phyloP scores from a whole-genome alignment of 176 grass and related monocot species.

The Ampelocalamus luodianensis region DNA sequence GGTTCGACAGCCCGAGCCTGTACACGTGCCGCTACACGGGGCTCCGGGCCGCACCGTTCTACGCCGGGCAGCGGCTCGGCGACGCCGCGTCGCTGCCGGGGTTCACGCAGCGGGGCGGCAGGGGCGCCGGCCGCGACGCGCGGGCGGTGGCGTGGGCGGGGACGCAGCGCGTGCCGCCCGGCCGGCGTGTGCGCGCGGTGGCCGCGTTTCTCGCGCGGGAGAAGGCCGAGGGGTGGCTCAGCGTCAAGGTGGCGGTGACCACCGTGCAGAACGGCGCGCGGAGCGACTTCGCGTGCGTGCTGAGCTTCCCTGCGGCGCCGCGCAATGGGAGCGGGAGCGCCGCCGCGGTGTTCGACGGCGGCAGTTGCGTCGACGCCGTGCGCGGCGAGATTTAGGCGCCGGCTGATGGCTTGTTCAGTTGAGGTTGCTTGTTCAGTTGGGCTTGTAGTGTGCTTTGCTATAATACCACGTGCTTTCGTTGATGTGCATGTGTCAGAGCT shows the following conservation, averaged over 20 bases:
- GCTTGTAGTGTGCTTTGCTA: neutral
- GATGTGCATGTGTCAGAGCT: neutral
- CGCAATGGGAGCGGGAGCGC: neutral
- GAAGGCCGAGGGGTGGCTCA: neutral
- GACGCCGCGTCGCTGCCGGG: constrained; percentile 13
- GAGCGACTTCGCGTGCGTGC: constrained; percentile 47
- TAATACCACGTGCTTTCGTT: neutral
- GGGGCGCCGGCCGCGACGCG: neutral
- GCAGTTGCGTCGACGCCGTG: constrained; percentile 42
- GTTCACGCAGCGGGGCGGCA: neutral
- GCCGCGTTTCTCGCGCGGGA: constrained; percentile 33
- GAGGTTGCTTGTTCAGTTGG: neutral
- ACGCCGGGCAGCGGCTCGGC: constrained; percentile 39
- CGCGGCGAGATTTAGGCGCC: constrained; percentile 24
- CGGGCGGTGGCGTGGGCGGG: constrained; percentile 20
- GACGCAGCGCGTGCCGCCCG: constrained; percentile 31
- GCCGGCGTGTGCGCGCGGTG: neutral
- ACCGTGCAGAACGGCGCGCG: constrained; percentile 25
- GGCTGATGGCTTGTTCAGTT: neutral
- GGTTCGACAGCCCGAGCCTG: constrained; percentile 9
- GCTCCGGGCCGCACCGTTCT: constrained; percentile 28
- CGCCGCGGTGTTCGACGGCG: constrained; percentile 26
- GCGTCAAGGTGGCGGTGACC: constrained; percentile 28
- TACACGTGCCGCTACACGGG: constrained; percentile 34
- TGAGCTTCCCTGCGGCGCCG: constrained; percentile 22